Conservation (phyloP, 441 rosid species). For the Gossypium laxum region DNA sequence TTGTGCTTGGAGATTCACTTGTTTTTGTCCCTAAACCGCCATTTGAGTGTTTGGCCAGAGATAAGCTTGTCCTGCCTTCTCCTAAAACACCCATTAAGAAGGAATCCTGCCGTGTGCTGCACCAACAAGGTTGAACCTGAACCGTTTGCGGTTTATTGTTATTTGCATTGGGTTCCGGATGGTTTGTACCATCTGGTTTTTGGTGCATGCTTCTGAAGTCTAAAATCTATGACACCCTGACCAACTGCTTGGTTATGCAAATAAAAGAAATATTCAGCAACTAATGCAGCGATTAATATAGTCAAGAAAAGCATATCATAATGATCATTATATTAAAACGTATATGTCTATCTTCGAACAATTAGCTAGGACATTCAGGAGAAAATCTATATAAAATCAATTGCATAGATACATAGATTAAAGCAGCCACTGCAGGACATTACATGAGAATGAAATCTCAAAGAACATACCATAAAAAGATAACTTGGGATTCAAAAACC, state of each 20-base stretch:
- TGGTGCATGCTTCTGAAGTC: constrained; percentile 19
- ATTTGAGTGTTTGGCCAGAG: constrained; percentile 1
- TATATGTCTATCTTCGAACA: background rate
- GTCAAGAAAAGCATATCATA: background rate
- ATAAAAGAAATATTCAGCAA: background rate
- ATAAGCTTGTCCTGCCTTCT: constrained; percentile 12
- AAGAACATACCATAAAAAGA: background rate
- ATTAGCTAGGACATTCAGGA: background rate
- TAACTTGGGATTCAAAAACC: background rate
- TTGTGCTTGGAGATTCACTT: constrained; percentile 2
- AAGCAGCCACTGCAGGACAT: constrained; percentile 1
- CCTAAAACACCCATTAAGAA: constrained; percentile 8
- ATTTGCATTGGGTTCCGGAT: constrained; percentile 11
- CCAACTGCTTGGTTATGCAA: background rate
- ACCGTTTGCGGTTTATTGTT: constrained; percentile 6
- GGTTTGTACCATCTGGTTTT: constrained; percentile 11
- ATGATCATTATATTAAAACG: background rate
- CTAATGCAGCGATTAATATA: background rate
- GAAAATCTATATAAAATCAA: constrained; percentile 1
- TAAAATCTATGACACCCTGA: background rate
- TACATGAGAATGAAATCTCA: background rate
- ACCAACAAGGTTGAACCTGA: constrained; percentile 30
- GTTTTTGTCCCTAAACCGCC: constrained; percentile 18
- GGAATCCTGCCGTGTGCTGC: constrained; percentile 13
- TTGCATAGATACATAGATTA: background rate